Conservation (phyloP, 2,329 filamentous ascomycete genomes). For the Pezicula radicicola region DNA sequence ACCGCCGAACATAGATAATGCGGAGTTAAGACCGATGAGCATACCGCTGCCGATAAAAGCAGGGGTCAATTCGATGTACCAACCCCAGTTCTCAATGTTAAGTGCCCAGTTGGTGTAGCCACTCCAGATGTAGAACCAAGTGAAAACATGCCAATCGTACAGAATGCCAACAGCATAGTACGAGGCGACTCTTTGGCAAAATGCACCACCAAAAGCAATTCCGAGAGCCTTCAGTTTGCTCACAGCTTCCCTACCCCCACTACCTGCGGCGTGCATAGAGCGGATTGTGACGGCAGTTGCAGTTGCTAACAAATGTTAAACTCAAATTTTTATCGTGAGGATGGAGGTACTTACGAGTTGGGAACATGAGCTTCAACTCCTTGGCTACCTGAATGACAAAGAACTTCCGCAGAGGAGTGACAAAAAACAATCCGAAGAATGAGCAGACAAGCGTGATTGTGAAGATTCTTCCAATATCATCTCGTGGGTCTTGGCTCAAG, state of each 20-base stretch:
- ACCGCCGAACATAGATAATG: constrained; percentile 54
- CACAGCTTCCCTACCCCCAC: constrained; percentile 48
- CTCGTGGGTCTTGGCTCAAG: constrained; percentile 43
- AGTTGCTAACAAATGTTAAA: constrained; percentile 32
- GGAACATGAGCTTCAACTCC: constrained; percentile 58
- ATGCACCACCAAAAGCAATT: constrained; percentile 45
- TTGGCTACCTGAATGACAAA: constrained; percentile 64
- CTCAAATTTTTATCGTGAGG: not conserved
- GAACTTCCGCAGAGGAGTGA: constrained; percentile 62
- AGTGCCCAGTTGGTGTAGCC: constrained; percentile 47
- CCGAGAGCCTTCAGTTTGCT: constrained; percentile 54
- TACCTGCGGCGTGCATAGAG: constrained; percentile 56
- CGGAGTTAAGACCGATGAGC: constrained; percentile 50
- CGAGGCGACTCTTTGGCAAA: constrained; percentile 51
- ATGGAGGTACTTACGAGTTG: constrained; percentile 32
- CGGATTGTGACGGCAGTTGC: constrained; percentile 61
- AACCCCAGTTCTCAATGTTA: constrained; percentile 58
- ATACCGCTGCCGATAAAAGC: constrained; percentile 56
- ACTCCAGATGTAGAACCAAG: constrained; percentile 52
- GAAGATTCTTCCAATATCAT: constrained; percentile 56
- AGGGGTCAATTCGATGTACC: constrained; percentile 56
- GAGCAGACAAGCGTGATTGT: constrained; percentile 59
- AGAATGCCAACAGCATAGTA: constrained; percentile 58
- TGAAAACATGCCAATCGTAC: constrained; percentile 55
- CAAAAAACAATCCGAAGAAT: constrained; percentile 63